phyloP scores from a whole-genome alignment of 345 rosid species.

The Gossypium thurberi region DNA sequence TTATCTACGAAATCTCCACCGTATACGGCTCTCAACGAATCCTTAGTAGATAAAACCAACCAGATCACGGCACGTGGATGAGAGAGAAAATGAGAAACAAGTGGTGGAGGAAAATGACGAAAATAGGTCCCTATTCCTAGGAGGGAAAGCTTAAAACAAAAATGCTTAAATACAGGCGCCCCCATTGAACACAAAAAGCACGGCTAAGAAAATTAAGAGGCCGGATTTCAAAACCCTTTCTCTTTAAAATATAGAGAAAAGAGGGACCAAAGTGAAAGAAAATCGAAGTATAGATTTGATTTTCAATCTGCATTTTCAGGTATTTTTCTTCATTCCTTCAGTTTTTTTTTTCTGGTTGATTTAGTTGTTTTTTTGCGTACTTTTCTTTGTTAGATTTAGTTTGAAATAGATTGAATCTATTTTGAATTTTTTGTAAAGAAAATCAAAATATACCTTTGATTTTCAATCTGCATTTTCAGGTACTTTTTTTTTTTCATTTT shows the following conservation, averaged over 20 bases:
- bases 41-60: background rate
- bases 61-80: background rate
- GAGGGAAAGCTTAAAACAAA: background rate
- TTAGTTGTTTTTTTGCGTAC: background rate
- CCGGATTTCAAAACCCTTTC: background rate
- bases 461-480: background rate
- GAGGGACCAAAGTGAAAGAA: background rate
- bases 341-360: background rate
- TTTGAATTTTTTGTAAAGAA: background rate
- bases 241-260: background rate
- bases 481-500: background rate
- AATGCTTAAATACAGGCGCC: conserved; percentile 2
- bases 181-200: background rate
- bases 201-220: background rate
- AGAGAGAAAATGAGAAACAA: background rate
- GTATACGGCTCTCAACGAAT: background rate
- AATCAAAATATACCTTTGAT: background rate
- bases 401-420: background rate
- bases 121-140: background rate
- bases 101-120: background rate
- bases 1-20: background rate
- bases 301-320: conserved; percentile 2
- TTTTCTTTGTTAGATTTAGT: background rate
- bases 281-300: background rate
- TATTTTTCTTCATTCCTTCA: background rate